These are phyloP conservation scores for Echeveria elegans DNA, from an alignment of 164 flowering plant species.

Conservation along the genomic window DNA sequence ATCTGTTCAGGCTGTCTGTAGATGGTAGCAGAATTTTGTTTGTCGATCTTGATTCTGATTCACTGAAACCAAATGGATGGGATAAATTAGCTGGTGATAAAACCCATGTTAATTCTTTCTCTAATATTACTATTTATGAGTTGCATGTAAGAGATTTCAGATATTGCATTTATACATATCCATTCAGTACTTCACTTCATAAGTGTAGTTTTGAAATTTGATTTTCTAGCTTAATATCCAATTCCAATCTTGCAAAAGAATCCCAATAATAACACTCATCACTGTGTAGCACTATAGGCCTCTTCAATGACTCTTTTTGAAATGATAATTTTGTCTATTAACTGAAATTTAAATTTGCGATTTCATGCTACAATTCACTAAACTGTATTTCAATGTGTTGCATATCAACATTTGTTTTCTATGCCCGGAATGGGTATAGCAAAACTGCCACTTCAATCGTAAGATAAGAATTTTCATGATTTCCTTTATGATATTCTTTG, in stretches of 20 bases:
- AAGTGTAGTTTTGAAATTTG: too few species aligned
- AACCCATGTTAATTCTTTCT: slow-evolving; percentile 51
- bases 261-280: neutral
- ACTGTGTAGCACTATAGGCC: neutral
- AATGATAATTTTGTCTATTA: neutral
- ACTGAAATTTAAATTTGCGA: neutral
- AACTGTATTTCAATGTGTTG: neutral
- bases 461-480: neutral
- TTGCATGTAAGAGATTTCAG: slow-evolving; percentile 94
- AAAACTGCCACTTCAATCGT: too few species aligned
- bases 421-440: neutral
- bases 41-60: slow-evolving; percentile 52
- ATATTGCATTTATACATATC: slow-evolving; percentile 17
- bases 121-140: slow-evolving; percentile 90
- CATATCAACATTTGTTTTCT: neutral
- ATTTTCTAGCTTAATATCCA: neutral
- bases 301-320: neutral
- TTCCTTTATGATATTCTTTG: neutral
- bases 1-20: slow-evolving; percentile 61
- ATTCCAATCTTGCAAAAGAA: too few species aligned
- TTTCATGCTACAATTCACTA: too few species aligned
- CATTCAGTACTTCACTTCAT: neutral
- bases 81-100: slow-evolving; percentile 65
- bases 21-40: slow-evolving; percentile 63
- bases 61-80: slow-evolving; percentile 79